Conservation (phyloP, 73 alveolate species). For the Paramecium pentaurelia region DNA sequence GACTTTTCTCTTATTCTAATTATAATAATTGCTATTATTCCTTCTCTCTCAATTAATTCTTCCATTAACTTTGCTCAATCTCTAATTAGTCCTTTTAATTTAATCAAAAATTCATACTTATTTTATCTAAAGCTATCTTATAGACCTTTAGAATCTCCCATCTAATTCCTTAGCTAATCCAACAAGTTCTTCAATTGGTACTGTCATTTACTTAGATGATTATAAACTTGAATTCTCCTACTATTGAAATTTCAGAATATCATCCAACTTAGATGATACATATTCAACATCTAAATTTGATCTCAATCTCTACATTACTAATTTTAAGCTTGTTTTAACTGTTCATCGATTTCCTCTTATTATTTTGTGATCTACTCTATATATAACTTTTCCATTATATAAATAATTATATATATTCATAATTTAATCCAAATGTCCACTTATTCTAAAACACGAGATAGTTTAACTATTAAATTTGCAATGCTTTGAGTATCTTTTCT, state of each 20-base stretch:
- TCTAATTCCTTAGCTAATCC: neutral
- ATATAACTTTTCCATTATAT: neutral
- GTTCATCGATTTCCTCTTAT: neutral
- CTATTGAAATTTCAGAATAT: neutral
- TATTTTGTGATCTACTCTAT: neutral
- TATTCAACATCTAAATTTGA: neutral
- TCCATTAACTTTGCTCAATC: neutral
- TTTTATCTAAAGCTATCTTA: neutral
- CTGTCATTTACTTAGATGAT: neutral
- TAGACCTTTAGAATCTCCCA: neutral
- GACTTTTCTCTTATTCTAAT: neutral
- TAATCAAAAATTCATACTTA: neutral
- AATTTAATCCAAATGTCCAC: neutral
- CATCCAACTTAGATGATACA: neutral
- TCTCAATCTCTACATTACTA: neutral
- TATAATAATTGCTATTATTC: neutral
- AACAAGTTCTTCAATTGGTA: neutral
- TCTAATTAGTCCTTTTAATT: neutral
- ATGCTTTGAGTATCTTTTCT: neutral
- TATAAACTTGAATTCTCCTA: neutral
- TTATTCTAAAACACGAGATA: neutral
- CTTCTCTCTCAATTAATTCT: neutral
- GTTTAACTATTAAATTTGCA: neutral
- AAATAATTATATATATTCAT: neutral
- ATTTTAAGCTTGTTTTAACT: neutral